These are phyloP conservation scores for Gomphus bonarii DNA, from an alignment of 1,284 basidiomycete genomes.

Conservation along the genomic window DNA sequence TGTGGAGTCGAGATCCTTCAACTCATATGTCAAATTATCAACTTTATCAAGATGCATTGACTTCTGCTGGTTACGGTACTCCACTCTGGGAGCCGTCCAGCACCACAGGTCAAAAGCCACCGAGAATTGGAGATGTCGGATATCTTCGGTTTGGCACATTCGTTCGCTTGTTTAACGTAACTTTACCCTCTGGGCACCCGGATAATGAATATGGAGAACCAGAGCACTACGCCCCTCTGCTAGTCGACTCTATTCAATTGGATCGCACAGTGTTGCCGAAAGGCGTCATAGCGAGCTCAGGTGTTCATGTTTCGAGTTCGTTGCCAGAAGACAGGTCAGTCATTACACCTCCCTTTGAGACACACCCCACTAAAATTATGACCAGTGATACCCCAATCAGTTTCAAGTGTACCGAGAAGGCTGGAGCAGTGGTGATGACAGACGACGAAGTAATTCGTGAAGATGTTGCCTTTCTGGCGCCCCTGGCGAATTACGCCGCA, in stretches of 20 bases:
- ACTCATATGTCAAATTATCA: conserved; percentile 6
- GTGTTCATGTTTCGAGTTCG: neutral
- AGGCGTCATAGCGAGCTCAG: conserved; percentile 7
- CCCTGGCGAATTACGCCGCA: neutral
- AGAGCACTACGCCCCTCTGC: neutral
- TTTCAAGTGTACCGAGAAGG: conserved; percentile 6
- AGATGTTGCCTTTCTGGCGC: neutral
- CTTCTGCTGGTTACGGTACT: conserved; percentile 5
- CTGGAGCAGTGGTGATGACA: conserved; percentile 2
- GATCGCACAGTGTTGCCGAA: neutral
- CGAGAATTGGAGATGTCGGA: conserved; percentile 6
- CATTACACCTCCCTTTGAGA: neutral
- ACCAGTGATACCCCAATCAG: neutral
- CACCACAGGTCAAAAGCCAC: neutral
- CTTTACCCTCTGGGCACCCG: conserved; percentile 1
- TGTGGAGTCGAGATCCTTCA: neutral
- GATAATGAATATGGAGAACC: conserved; percentile 9
- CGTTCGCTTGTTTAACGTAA: conserved; percentile 7
- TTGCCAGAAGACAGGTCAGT: neutral
- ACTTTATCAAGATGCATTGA: conserved; percentile 2
- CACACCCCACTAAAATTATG: neutral
- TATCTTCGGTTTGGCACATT: conserved; percentile 9
- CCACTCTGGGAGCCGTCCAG: conserved; percentile 6
- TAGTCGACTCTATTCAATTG: neutral
- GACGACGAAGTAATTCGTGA: neutral